phyloP scores from a whole-genome alignment of 108 stramenopile genomes.

The Stephanodiscus minutulus region DNA sequence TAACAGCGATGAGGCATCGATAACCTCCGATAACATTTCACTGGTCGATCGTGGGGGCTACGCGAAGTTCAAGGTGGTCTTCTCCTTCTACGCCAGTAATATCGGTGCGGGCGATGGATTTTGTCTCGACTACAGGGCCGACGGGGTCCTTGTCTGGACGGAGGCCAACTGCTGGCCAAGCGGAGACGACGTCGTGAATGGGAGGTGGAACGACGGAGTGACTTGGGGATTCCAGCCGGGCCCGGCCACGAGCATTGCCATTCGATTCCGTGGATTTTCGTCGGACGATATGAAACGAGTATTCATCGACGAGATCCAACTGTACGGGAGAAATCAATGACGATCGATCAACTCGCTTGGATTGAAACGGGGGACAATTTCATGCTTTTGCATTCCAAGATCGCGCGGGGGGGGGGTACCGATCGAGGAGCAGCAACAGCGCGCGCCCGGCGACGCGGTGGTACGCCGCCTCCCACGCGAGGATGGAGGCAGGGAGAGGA shows the following conservation, averaged over 20 bases:
- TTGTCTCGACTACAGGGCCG: conserved; percentile 29
- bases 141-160: conserved; percentile 19
- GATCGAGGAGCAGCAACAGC: no score
- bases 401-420: no score
- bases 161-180: conserved; percentile 28
- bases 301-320: conserved; percentile 7
- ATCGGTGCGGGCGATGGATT: conserved; percentile 40
- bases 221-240: neutral
- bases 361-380: no score
- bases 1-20: conserved; percentile 1
- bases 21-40: neutral
- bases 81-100: conserved; percentile 30
- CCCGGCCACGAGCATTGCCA: conserved; percentile 12
- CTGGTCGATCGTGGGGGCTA: conserved; percentile 3
- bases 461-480: no score
- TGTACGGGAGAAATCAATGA: neutral
- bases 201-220: conserved; percentile 25
- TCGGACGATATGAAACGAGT: neutral
- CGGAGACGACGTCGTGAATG: conserved; percentile 25
- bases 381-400: no score
- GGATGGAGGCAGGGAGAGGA: no score
- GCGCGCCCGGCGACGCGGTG: no score
- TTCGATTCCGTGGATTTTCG: conserved; percentile 24
- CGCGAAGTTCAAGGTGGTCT: conserved; percentile 23
- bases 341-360: no score